Evolutionary conservation across 1,284 basidiomycete genomes (phyloP), one percentile per base, ranked within the genome.

Genomic region (Malassezia japonica): DNA sequence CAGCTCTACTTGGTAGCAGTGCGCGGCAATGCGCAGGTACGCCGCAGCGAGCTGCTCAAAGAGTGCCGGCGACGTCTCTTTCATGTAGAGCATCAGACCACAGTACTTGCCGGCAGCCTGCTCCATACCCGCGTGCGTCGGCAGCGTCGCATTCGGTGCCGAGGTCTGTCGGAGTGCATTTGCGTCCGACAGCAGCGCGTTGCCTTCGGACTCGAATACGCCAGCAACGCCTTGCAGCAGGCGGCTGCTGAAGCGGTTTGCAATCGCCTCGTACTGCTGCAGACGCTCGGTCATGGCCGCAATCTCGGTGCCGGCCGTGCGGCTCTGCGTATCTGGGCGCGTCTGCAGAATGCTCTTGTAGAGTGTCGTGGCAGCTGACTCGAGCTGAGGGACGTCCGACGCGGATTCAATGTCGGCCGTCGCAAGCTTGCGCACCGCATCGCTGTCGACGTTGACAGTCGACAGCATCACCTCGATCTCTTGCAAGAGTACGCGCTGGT

Each of bases 331-430:
- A 23, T 65, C 62, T n/a, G 94, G 88, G 57, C 84, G 78, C n/a
- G 87, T 85, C 4, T 90, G 88, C 62, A 88, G 82, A 13, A 98
- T 76, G 1, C 91, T 91, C 72, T 94, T 94, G 78, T 98, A 98
- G n/a, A 98, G 77, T 47, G 86, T 83, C 0, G 85, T 81, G 0
- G 85, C 85, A 9, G 91, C 85, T 45, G 79, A 79, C 74, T 98
- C 92, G 20, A 95, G 77, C 29, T 67, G 60, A 3, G 57, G 41
- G 47, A 95, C 85, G 46, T 88, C 85, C 24, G 79, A 75, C 2
- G 81, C 71, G 40, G 85, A 84, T 65, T 88, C 85, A 9, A 94
- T 77, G 7, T 86, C 86, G 57, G 87, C 87, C 74, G 92, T 86
- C 0, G 84, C 84, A 2, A 98, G 80, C 0, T 80, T 81, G 13